phyloP scores from a whole-genome alignment of 2,329 filamentous ascomycete genomes.

The Diaporthe vexans region DNA sequence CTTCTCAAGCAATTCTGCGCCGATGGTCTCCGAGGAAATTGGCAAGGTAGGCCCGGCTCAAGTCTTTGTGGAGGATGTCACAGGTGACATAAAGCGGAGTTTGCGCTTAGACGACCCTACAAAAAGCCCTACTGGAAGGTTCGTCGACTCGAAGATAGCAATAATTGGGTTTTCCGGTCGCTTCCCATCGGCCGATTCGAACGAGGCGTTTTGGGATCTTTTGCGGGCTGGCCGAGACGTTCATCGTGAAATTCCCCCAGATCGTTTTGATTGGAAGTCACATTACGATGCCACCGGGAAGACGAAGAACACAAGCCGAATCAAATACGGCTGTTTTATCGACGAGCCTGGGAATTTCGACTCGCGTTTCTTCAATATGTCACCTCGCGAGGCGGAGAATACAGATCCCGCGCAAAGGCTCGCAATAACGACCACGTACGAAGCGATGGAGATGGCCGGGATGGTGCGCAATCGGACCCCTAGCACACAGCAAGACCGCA shows the following conservation, averaged over 20 bases:
- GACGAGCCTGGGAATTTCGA: constrained; percentile 36
- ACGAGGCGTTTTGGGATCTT: constrained; percentile 32
- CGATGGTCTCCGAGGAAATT: background rate
- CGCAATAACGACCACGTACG: constrained; percentile 32
- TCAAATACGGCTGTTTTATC: constrained; percentile 56
- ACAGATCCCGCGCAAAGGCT: constrained; percentile 39
- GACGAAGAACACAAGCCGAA: constrained; percentile 70
- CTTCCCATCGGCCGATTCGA: constrained; percentile 11
- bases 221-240: constrained; percentile 45
- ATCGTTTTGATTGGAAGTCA: constrained; percentile 36
- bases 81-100: constrained; percentile 2
- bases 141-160: constrained; percentile 18
- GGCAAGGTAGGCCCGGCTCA: background rate
- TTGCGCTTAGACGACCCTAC: background rate
- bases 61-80: constrained; percentile 5
- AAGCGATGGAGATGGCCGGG: constrained; percentile 61
- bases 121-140: background rate
- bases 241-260: constrained; percentile 39
- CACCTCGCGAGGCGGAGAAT: constrained; percentile 35
- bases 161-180: constrained; percentile 20
- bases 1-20: background rate
- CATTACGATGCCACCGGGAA: constrained; percentile 45
- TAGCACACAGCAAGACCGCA: constrained; percentile 57
- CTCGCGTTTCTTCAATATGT: constrained; percentile 39
- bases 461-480: constrained; percentile 44